Base-by-base conservation (phyloP, 2,329 filamentous ascomycete species). In the Plectosphaerella sp. region DNA sequence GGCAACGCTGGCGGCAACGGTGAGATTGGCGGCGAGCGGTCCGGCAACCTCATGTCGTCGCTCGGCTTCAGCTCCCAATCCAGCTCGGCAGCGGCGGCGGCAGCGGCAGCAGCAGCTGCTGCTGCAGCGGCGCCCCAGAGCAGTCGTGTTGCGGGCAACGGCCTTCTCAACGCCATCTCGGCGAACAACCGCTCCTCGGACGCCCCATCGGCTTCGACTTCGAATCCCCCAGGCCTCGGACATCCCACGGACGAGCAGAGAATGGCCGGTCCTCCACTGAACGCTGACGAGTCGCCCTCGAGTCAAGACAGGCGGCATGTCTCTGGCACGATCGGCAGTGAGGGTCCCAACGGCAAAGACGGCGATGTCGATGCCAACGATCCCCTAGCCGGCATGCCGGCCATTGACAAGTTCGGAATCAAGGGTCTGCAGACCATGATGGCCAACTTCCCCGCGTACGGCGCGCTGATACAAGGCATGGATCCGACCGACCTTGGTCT, bases 341-440 rank as follows among this genome's bases (percentile, higher is more conserved):
- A 78, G 15, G 58, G 64, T 8, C 56, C 69, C 10, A 52, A 64
- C 5, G 63, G 60, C 22, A 77, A 77, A 59, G 76, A 79, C 6
- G 70, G 73, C 45, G 71, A 74, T 50, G 72, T 73, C 11, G 56
- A 58, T 16, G 67, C 73, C 11, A 73, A 81, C 57, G 83, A 87
- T 62, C 82, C 82, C 45, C 69, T 87, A 24, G 72, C 74, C 47
- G 79, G 81, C 45, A 83, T 86, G 82, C 67, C 78, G n/a, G 75
- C 79, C 4, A 76, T 75, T 39, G 83, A 87, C 60, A 84, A 79
- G 62, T 87, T 77, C 75, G 84, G 84, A 5, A 72, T 87, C 47
- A 86, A 86, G 63, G 84, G 84, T 10, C 70, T 86, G 54, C 75
- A 78, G 52, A 79, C 80, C 33, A 68, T 87, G 65, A 85, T 86